Evolutionary conservation across 257 asterid genomes (phyloP), one percentile per base, ranked within the genome.

Genomic region (Solanum ossicruentum): DNA sequence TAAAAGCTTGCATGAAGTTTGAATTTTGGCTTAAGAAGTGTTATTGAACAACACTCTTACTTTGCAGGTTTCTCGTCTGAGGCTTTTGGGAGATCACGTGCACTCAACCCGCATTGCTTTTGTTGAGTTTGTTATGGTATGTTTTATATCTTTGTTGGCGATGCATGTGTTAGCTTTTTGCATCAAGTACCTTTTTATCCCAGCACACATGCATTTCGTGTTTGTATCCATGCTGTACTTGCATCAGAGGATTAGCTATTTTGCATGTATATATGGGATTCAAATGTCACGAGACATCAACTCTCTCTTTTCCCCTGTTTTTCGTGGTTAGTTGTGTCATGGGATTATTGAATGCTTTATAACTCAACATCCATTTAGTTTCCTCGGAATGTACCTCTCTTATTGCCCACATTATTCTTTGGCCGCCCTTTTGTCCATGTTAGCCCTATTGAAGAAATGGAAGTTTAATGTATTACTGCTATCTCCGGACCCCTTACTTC

Each of bases 61-160:
- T 69, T 82, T 86, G 36, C 89, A 95, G 99, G 99, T 95, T 89
- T 95, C 99, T 86, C 96, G 96, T 55, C 91, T 94, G 89, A 94
- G 96, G 98, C 98, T 95, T 86, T 90, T 95, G 91, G 99, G 98
- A 71, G 99, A 95, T 88, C 94, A 95, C 81, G 91, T 93, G 92
- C 99, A 93, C 91, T 91, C 97, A 47, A 94, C 98, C 23, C 91
- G 96, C 82, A 95, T 95, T 86, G 99, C 99, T 84, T 94, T 95
- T 89, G 98, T 94, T 82, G 99, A 95, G 83, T 95, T 95, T 89
- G 84, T 67, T 84, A 90, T 92, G 97, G 98, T 95, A 89, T 70
- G 95, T 56, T 26, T 83, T 77, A 4, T 78, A 39, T 70, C 78
- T 72, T 21, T 47, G 73, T n/a, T 83, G 73, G 66, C 66, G 58